These are phyloP conservation scores for Entophlyctis luteolus DNA, from an alignment of 192 early-diverging fungal species.

Conservation along the genomic window DNA sequence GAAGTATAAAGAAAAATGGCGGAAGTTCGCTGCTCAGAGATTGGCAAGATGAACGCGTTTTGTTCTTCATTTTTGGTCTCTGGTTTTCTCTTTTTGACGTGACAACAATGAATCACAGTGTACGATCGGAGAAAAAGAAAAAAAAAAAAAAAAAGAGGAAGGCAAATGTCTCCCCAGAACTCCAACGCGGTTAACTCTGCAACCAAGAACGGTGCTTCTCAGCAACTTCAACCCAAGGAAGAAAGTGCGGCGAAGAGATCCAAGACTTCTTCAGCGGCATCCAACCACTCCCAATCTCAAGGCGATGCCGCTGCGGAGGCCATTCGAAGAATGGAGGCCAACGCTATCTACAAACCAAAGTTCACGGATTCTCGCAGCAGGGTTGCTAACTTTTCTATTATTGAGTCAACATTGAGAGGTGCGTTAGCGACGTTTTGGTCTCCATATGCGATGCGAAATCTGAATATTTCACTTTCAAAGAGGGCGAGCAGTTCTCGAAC, in stretches of 20 bases:
- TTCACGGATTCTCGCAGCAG: conserved; percentile 46
- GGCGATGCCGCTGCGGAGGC: not conserved
- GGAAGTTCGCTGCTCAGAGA: not conserved
- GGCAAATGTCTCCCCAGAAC: no score
- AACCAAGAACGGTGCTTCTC: no score
- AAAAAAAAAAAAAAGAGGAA: not conserved
- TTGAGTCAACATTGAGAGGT: conserved; percentile 92
- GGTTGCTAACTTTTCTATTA: conserved; percentile 89
- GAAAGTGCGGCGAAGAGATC: not conserved
- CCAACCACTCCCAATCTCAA: not conserved
- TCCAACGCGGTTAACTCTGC: no score
- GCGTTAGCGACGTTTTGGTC: not conserved
- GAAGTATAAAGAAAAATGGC: conserved; percentile 7
- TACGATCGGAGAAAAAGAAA: not conserved
- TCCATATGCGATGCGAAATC: not conserved
- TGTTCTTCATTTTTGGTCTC: no score
- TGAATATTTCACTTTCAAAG: conserved; percentile 35
- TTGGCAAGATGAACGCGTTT: no score
- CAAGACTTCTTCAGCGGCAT: conserved; percentile 8
- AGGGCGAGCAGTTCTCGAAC: conserved; percentile 99
- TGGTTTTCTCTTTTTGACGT: no score
- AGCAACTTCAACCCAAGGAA: not conserved
- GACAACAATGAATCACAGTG: not conserved
- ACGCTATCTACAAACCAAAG: conserved; percentile 31
- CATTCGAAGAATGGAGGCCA: not conserved